phyloP scores from a whole-genome alignment of 163 green algal species.

The Chlorella variabilis region DNA sequence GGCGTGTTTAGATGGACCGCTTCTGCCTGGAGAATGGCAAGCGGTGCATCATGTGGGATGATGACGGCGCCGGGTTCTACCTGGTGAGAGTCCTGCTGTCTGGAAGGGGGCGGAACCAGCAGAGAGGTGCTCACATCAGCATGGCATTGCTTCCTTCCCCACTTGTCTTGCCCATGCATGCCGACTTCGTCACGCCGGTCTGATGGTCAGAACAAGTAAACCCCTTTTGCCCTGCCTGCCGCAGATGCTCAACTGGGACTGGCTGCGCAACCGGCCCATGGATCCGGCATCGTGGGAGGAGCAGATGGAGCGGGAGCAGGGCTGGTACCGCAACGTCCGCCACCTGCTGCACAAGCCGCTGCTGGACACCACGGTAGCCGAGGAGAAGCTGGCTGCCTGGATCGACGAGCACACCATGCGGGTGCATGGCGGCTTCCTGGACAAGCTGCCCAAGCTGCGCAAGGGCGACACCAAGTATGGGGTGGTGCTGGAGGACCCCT shows the following conservation, averaged over 20 bases:
- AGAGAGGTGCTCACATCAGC: too few relatives aligned
- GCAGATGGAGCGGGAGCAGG: not conserved
- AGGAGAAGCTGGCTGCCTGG: conserved; percentile 37
- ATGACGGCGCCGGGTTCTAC: conserved; percentile 44
- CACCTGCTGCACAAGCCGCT: conserved; percentile 35
- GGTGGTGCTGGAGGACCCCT: conserved; percentile 32
- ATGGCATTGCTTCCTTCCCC: not conserved
- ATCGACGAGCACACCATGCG: conserved; percentile 46
- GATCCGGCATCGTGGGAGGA: not conserved
- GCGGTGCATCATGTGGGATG: conserved; percentile 57
- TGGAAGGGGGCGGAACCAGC: too few relatives aligned
- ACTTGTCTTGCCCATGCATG: too few relatives aligned
- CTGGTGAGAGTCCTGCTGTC: conserved; percentile 33
- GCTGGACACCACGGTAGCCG: conserved; percentile 22
- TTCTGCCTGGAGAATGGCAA: conserved; percentile 42
- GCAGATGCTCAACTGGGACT: conserved; percentile 59
- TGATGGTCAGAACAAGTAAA: too few relatives aligned
- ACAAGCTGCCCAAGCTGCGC: conserved; percentile 38
- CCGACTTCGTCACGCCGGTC: too few relatives aligned
- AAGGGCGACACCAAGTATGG: not conserved
- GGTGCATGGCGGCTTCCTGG: conserved; percentile 29
- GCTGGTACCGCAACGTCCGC: conserved; percentile 37
- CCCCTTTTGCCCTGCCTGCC: not conserved
- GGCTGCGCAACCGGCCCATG: conserved; percentile 39
- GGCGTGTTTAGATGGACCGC: conserved; percentile 47